Conservation (phyloP, 306 rosid species). For the Lathyrus oleraceus region DNA sequence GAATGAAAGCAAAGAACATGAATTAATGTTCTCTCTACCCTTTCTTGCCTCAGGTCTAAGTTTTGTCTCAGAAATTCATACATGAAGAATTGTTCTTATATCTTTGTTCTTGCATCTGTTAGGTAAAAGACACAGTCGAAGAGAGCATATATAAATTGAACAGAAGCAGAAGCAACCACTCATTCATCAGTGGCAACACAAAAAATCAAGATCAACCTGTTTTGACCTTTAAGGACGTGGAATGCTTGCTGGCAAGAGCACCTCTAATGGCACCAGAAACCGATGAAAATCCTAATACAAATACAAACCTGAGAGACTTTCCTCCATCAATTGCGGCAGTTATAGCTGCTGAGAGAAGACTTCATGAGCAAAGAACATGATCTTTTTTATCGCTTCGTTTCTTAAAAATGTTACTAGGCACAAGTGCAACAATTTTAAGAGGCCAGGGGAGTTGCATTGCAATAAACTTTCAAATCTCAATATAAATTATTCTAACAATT, state of each 20-base stretch:
- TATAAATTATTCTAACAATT: conserved; percentile 30
- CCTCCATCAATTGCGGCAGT: conserved; percentile 88
- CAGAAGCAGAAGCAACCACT: conserved; percentile 61
- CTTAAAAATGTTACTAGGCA: conserved; percentile 19
- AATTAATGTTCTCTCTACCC: conserved; percentile 8
- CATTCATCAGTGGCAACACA: conserved; percentile 76
- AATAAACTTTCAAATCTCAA: background rate
- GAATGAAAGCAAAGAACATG: background rate
- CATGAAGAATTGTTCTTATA: conserved; percentile 12
- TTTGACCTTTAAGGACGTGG: conserved; percentile 79
- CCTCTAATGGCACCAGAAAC: conserved; percentile 46
- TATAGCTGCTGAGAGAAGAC: conserved; percentile 88
- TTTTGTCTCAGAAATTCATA: conserved; percentile 9
- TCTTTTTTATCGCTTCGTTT: conserved; percentile 30
- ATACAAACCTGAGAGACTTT: conserved; percentile 56
- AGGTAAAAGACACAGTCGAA: conserved; percentile 91
- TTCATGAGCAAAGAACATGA: conserved; percentile 49
- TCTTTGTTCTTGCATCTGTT: conserved; percentile 27
- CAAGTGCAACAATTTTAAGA: conserved; percentile 22
- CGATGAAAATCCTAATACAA: conserved; percentile 46
- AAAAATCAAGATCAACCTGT: conserved; percentile 83
- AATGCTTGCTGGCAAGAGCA: conserved; percentile 62
- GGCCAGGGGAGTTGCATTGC: conserved; percentile 31
- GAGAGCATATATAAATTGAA: conserved; percentile 83
- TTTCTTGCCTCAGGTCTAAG: conserved; percentile 2